Conservation (phyloP, 495 filamentous ascomycete species). For the Penicillium cataractarum region DNA sequence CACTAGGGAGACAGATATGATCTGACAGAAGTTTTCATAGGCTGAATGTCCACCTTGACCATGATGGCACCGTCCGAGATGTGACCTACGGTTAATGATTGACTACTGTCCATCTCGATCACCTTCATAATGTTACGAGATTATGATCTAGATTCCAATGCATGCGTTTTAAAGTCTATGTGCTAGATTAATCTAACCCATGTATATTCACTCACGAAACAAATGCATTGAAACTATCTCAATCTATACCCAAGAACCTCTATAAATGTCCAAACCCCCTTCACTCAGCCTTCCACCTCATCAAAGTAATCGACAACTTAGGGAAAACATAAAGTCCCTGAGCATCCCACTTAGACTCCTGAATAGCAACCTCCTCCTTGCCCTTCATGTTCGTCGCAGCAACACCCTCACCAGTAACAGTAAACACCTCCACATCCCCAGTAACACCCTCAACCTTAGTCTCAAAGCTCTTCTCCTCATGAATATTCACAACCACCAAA, state of each 20-base stretch:
- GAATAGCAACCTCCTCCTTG: constrained; percentile 60
- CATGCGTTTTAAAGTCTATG: not conserved
- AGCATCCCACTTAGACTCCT: constrained; percentile 64
- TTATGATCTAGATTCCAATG: not conserved
- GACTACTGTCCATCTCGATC: not conserved
- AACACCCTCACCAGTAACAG: constrained; percentile 59
- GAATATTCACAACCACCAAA: constrained; percentile 71
- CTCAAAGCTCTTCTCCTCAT: constrained; percentile 59
- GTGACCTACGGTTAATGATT: constrained; percentile 52
- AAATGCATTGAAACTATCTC: not conserved
- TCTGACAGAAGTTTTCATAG: constrained; percentile 31
- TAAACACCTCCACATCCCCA: constrained; percentile 56
- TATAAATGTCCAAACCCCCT: not conserved
- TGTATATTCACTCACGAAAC: not conserved
- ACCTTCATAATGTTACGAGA: constrained; percentile 5
- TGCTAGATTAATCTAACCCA: not conserved
- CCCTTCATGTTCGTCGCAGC: constrained; percentile 61
- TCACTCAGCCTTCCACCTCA: constrained; percentile 63
- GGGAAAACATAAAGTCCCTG: constrained; percentile 61
- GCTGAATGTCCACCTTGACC: constrained; percentile 72
- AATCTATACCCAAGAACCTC: constrained; percentile 1
- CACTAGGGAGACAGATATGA: not conserved
- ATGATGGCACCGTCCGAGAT: constrained; percentile 74
- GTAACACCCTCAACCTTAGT: constrained; percentile 57
- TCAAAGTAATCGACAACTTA: constrained; percentile 66